Base-by-base conservation (phyloP, 1,139 yeast genomes). In the Zygosaccharomyces pseudobailii region DNA sequence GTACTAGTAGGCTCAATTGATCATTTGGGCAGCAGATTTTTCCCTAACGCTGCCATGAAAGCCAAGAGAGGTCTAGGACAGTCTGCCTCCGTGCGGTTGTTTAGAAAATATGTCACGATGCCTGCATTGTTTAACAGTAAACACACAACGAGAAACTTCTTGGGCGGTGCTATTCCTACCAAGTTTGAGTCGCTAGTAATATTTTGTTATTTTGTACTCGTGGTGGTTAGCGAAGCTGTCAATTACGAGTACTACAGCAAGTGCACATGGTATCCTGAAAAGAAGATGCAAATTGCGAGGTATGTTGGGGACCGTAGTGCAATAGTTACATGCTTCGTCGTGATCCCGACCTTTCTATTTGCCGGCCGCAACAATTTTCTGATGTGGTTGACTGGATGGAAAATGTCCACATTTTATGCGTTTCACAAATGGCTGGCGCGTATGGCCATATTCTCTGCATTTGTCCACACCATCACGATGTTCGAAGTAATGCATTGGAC, bases 371-470 rank as follows among this genome's bases (percentile, higher is more conserved):
- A 84, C 61, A 84, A 84, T 59, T 67, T 84, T 49, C 63, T 84
- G 57, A 76, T 78, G 54, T 75, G 76, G 71, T 40, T 80, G 37
- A 80, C 87, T 3, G 85, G 87, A 35, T 82, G 87, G 83, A 71
- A 78, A 20, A 75, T 75, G 55, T 69, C 80, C 2, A 73, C 85
- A 40, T 82, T 84, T 61, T 69, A 81, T 47, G 69, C 76, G 21
- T 73, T 79, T 61, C 94, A 85, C 65, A 78, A 82, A 56, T 82
- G 86, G 84, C 59, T 79, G 5, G 78, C 82, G 1, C 73, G 90
- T 64, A 43, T 47, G n/a, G 40, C 48, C 33, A 47, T 53, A 9
- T 32, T 51, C 24, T 44, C 48, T n/a, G 46, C 46, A 5, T 39
- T 54, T 30, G 48, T 49, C 6, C 47, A 50, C 64, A 25, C 79